Conservation (phyloP, 192 early-diverging fungal genomes). For the Rhizophagus clarus region DNA sequence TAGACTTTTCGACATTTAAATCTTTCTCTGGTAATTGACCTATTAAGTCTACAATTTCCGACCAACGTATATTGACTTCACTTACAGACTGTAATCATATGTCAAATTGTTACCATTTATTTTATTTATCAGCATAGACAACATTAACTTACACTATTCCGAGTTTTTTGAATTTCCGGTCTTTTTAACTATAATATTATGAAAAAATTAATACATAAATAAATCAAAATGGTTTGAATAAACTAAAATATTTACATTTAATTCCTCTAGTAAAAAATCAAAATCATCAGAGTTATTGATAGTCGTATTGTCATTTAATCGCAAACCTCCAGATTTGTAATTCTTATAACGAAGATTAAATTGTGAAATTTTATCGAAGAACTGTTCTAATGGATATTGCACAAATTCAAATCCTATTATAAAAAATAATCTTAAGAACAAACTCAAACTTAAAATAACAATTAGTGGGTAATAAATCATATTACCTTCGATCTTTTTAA, state of each 20-base stretch:
- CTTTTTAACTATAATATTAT: neutral
- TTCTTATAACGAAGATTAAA: neutral
- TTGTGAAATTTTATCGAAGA: neutral
- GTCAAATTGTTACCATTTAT: neutral
- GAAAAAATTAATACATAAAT: neutral
- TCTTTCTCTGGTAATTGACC: neutral
- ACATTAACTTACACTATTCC: neutral
- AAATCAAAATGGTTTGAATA: neutral
- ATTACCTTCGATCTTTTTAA: slow-evolving; percentile 8
- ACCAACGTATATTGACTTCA: neutral
- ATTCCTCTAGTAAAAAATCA: neutral
- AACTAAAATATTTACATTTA: neutral
- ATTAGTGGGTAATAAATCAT: neutral
- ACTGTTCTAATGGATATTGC: slow-evolving; percentile 7
- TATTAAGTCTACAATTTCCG: neutral
- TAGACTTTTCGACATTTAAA: neutral
- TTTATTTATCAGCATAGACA: neutral
- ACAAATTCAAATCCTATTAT: slow-evolving; percentile 19
- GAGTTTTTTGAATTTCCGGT: neutral
- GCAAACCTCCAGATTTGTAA: neutral
- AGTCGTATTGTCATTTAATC: neutral
- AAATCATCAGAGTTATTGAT: neutral
- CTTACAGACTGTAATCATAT: neutral
- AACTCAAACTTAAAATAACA: neutral
- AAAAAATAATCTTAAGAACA: neutral